Base-by-base conservation (phyloP, 768 basidiomycete species). In the Russula sp. region DNA sequence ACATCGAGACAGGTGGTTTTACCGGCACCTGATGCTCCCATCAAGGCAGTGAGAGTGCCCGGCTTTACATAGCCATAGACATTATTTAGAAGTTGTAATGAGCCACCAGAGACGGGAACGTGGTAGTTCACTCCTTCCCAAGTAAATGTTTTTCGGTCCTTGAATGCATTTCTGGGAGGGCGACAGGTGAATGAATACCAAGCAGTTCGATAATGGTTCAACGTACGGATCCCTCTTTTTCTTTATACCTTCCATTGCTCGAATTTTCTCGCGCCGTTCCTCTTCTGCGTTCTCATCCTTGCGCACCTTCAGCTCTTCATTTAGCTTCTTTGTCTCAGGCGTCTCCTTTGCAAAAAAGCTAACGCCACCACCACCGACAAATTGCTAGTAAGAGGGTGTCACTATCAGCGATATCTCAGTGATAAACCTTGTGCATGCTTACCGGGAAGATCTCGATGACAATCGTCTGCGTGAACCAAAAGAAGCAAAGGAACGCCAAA, bases 1-100 rank as follows among this genome's bases (percentile, higher is more conserved):
- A 83, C 93, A 74, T 85, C 86, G 46, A 85, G 81, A 73, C 81
- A 93, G 18, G 85, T 94, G 34, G 85, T 92, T 77, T 82, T 89
- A 66, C 86, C 87, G 46, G 89, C 89, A 56, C 89, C 89, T 59
- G 85, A 87, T 16, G 88, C 87, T 63, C 92, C 92, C 91, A 95
- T 92, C 5, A 94, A 77, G 0, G 92, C 92, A 0, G 66, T 67
- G 7, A 93, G 72, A 18, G 85, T 90, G 2, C 91, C 93, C 9
- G 93, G 93, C 66, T 86, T 88, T 48, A 91, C 88, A 69, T 85
- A 93, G 0, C 91, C 91, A 61, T 79, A 81, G 14, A 93, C 83
- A 66, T 90, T 84, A 66, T 93, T 83, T 41, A 93, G 79, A 8
- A 93, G 76, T 41, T 82, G 79, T 9, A 75, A 76, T 20, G 76